Evolutionary conservation across 306 rosid genomes (phyloP).

Genomic region (Comarum palustre): DNA sequence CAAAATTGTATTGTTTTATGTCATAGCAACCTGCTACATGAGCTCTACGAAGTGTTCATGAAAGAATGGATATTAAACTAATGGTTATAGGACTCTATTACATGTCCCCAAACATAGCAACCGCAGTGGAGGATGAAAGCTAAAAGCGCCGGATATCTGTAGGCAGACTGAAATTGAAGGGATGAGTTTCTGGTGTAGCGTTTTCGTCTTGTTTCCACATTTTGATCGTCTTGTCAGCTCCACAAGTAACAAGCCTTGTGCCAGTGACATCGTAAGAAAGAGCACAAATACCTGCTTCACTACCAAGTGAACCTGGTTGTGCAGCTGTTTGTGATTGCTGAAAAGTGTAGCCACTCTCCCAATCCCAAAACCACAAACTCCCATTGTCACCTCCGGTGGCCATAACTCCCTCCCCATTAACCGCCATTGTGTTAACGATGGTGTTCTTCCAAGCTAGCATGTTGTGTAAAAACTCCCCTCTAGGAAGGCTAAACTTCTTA

Average conservation of each 20-base stretch:
- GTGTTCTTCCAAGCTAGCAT: constrained; percentile 86
- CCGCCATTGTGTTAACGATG: constrained; percentile 88
- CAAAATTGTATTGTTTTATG: not conserved
- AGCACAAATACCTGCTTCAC: constrained; percentile 90
- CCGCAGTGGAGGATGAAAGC: not conserved
- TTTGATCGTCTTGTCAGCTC: constrained; percentile 91
- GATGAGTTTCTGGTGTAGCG: constrained; percentile 86
- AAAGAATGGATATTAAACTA: not conserved
- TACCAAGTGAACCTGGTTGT: constrained; percentile 90
- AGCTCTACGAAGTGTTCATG: not conserved
- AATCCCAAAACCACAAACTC: constrained; percentile 97
- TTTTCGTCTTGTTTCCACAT: constrained; percentile 89
- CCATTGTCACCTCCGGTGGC: constrained; percentile 98
- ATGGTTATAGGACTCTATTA: not conserved
- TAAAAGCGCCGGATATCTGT: constrained; percentile 79
- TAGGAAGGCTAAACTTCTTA: constrained; percentile 88
- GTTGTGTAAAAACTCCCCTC: constrained; percentile 85
- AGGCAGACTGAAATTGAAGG: constrained; percentile 76
- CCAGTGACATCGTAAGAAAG: constrained; percentile 70
- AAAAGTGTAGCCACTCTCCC: constrained; percentile 93
- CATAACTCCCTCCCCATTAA: constrained; percentile 89
- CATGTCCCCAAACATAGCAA: not conserved
- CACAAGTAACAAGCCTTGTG: constrained; percentile 75
- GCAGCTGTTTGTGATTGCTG: constrained; percentile 88
- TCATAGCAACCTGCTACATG: not conserved